phyloP scores from a whole-genome alignment of 2,329 filamentous ascomycete genomes.

The Penicillium oxalicum region DNA sequence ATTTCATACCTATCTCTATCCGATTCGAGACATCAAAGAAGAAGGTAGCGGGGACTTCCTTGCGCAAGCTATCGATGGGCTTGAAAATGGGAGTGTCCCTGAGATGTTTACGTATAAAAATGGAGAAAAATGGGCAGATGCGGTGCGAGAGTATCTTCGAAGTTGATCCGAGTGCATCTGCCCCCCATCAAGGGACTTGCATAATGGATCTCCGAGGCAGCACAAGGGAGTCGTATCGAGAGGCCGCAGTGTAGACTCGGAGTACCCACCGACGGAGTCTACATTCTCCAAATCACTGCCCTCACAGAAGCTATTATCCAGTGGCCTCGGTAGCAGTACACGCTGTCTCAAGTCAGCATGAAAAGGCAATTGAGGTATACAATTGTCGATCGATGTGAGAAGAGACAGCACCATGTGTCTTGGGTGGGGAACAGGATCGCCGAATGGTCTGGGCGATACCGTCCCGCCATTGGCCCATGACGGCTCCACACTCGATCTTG shows the following conservation, averaged over 20 bases:
- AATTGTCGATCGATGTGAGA: too few species aligned
- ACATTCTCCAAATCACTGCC: too few species aligned
- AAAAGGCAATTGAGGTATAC: too few species aligned
- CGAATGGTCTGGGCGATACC: too few species aligned
- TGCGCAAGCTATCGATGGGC: conserved; percentile 54
- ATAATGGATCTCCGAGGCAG: not conserved
- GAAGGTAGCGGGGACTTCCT: conserved; percentile 52
- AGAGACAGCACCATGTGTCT: too few species aligned
- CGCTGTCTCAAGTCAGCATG: too few species aligned
- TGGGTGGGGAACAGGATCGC: too few species aligned
- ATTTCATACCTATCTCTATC: conserved; percentile 59
- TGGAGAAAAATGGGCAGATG: conserved; percentile 51
- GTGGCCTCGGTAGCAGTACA: too few species aligned
- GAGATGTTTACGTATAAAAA: conserved; percentile 56
- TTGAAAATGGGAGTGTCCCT: conserved; percentile 52
- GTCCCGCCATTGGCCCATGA: too few species aligned
- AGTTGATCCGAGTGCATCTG: not conserved
- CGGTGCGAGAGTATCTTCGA: conserved; percentile 48
- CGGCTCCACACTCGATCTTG: not conserved
- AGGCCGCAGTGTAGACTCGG: too few species aligned
- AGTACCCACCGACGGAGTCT: too few species aligned
- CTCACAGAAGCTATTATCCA: too few species aligned
- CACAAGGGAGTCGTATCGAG: not conserved
- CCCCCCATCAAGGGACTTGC: not conserved
- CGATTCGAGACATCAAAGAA: conserved; percentile 49